phyloP scores from a whole-genome alignment of 352 stramenopile genomes.

The Achlya hypogyna region DNA sequence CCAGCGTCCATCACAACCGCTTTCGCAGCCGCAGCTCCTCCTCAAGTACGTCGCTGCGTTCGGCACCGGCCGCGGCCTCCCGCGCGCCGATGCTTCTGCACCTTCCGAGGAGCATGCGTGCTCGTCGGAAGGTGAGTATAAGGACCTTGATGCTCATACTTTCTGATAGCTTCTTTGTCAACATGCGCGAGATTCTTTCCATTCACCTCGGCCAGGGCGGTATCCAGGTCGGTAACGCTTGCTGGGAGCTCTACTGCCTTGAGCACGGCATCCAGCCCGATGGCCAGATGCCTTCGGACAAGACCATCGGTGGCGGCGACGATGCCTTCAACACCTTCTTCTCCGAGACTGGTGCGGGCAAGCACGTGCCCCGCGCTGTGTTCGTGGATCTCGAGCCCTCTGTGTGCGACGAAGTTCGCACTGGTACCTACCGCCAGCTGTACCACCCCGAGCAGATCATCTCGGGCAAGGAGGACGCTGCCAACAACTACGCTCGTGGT shows the following conservation, averaged over 20 bases:
- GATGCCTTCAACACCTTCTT: conserved; percentile 93
- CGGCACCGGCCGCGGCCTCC: no score
- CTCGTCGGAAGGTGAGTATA: no score
- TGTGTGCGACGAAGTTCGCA: conserved; percentile 93
- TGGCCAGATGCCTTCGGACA: conserved; percentile 56
- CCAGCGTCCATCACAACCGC: not conserved
- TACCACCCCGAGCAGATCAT: conserved; percentile 97
- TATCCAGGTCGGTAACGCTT: conserved; percentile 80
- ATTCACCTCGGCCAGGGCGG: conserved; percentile 94
- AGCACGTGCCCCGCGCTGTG: conserved; percentile 92
- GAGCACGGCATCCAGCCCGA: conserved; percentile 91
- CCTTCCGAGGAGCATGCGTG: not conserved
- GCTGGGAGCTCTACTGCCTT: conserved; percentile 91
- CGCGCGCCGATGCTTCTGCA: not conserved
- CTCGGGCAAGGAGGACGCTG: conserved; percentile 92
- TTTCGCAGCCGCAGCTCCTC: not conserved
- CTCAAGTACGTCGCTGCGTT: not conserved
- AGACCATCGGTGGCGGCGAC: conserved; percentile 86
- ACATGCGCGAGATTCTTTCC: conserved; percentile 92
- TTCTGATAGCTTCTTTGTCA: no score
- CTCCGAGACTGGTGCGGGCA: conserved; percentile 83
- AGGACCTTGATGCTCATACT: no score
- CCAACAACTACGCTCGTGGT: conserved; percentile 83
- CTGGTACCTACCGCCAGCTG: conserved; percentile 89
- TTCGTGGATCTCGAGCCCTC: conserved; percentile 97